Base-by-base conservation (phyloP, 2,329 filamentous ascomycete genomes). In the Cytospora schulzeri region DNA sequence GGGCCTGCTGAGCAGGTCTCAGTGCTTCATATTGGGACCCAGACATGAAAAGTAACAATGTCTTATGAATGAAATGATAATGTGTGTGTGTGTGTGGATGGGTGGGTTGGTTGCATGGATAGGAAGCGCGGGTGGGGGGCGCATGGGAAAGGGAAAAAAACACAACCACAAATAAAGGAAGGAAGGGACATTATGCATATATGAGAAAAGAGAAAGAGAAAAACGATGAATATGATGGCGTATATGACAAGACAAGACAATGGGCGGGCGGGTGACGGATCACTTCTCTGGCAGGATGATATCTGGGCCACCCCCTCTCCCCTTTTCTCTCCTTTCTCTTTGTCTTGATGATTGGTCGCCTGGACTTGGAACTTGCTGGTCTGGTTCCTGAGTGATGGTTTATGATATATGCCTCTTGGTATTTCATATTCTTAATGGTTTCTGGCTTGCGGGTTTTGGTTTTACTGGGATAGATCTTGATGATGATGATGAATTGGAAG, bases 1-100 rank as follows among this genome's bases (percentile, higher is more conserved):
- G 69, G 29, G 62, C 65, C 38, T 67, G 65, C 65, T 67, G 41
- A 65, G 45, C 51, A 35, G 52, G 59, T 41, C 51, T 31, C 26
- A n/a, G 11, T 22, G 5, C 7, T 9, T 8, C 4, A n/a, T 14
- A 19, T 48, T 5, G 48, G 29, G n/a, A 35, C 38, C 17, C 11
- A 8, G n/a, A 60, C 22, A 60, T 41, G 33, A 53, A n/a, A 24
- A 29, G 57, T 31, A 52, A 53, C n/a, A 19, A 60, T 41, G 52
- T 38, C 28, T 24, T 26, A 57, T 48, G 38, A 41, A 6, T 41
- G 15, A 48, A 48, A 48, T 48, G 45, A 48, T 48, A 48, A 48
- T 22, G 41, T 38, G 35, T 12, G 8, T n/a, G n/a, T n/a, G n/a
- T n/a, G n/a, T n/a, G n/a, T n/a, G n/a, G n/a, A n/a, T 35, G 38